These are phyloP conservation scores for Penicillium palitans DNA, from an alignment of 2,329 filamentous ascomycete species.

Conservation along the genomic window DNA sequence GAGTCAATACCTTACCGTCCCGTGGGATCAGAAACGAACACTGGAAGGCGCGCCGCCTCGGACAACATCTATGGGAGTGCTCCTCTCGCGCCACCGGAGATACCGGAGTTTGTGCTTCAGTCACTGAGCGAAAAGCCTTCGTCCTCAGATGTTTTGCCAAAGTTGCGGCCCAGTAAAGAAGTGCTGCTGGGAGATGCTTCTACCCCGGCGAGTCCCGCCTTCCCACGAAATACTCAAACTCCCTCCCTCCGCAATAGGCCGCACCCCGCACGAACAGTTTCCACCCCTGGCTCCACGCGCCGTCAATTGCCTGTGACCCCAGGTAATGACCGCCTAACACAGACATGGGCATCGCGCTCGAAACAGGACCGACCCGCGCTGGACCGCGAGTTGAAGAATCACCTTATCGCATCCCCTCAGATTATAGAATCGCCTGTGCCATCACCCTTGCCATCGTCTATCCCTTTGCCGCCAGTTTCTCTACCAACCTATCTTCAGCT, in stretches of 20 bases:
- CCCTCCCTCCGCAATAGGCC: conserved; percentile 32
- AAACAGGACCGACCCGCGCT: conserved; percentile 35
- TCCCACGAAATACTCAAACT: conserved; percentile 20
- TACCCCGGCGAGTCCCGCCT: conserved; percentile 23
- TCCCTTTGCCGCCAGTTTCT: conserved; percentile 63
- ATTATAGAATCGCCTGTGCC: conserved; percentile 37
- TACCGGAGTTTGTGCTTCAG: conserved; percentile 17
- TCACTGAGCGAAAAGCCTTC: conserved; percentile 33
- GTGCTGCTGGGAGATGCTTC: conserved; percentile 28
- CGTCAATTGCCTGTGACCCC: conserved; percentile 33
- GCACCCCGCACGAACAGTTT: conserved; percentile 37
- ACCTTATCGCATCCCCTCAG: conserved; percentile 27
- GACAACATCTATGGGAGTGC: conserved; percentile 18
- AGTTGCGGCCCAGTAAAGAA: conserved; percentile 29
- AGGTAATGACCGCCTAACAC: conserved; percentile 34
- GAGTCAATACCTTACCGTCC: conserved; percentile 55
- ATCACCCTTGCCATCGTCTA: conserved; percentile 53
- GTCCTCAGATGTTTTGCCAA: conserved; percentile 19
- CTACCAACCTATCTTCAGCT: conserved; percentile 66
- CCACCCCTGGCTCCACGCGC: conserved; percentile 37
- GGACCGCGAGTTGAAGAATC: conserved; percentile 36
- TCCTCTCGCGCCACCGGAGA: conserved; percentile 11
- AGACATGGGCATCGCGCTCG: conserved; percentile 37
- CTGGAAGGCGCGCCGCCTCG: conserved; percentile 25
- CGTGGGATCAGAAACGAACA: conserved; percentile 28